These are phyloP conservation scores for Gentiana straminea DNA, from an alignment of 257 asterid species.

Conservation along the genomic window DNA sequence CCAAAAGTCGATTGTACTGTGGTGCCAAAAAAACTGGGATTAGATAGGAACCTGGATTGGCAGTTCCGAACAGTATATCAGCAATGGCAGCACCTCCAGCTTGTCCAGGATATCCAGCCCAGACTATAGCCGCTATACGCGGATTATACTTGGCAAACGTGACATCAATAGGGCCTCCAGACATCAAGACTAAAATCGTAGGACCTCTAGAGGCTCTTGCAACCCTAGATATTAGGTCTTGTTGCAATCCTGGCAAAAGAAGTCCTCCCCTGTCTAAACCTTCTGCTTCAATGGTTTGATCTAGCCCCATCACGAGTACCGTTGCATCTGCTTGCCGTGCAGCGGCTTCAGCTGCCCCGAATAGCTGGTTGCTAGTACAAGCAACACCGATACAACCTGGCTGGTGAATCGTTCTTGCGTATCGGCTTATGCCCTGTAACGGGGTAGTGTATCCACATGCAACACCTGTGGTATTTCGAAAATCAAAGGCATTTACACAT, in stretches of 20 bases:
- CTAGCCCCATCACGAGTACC: slow-evolving; percentile 62
- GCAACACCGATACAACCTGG: slow-evolving; percentile 41
- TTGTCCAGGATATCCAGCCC: slow-evolving; percentile 96
- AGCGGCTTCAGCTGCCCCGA: slow-evolving; percentile 58
- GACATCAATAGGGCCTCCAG: slow-evolving; percentile 82
- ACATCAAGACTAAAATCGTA: slow-evolving; percentile 52
- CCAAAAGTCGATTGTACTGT: too few species aligned
- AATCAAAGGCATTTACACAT: too few species aligned
- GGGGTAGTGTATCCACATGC: slow-evolving; percentile 69
- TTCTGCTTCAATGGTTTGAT: slow-evolving; percentile 66
- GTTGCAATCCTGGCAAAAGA: slow-evolving; percentile 75
- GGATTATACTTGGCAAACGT: slow-evolving; percentile 70
- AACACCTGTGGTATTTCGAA: slow-evolving; percentile 22
- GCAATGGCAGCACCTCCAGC: slow-evolving; percentile 92
- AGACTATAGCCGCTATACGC: slow-evolving; percentile 47
- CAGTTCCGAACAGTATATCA: slow-evolving; percentile 64
- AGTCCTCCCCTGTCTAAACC: slow-evolving; percentile 49
- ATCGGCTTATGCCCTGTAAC: slow-evolving; percentile 64
- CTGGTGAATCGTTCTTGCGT: slow-evolving; percentile 50
- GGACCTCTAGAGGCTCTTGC: slow-evolving; percentile 82
- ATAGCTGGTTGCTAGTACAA: slow-evolving; percentile 31
- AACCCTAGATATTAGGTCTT: slow-evolving; percentile 71
- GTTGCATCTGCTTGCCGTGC: slow-evolving; percentile 72
- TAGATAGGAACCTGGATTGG: slow-evolving; percentile 51
- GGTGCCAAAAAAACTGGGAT: too few species aligned